Evolutionary conservation across 441 rosid genomes (phyloP), one percentile per base, ranked within the genome.

Genomic region (Macaranga tanarius): DNA sequence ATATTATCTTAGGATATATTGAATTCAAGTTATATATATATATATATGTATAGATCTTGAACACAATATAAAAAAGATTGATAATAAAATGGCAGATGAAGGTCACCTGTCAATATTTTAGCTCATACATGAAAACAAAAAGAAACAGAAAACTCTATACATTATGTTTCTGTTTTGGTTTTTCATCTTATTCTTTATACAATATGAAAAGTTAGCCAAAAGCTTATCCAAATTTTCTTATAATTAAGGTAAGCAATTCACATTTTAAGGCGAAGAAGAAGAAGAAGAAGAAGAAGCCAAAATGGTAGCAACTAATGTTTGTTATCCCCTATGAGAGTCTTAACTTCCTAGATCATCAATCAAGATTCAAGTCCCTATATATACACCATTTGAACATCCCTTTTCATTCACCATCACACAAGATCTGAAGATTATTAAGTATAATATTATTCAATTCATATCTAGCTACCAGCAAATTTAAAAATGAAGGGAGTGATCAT

Each of bases 401-500:
- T 31, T 31, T 31, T 5, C 38, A 0, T 17, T 51, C 59, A 65
- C 50, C 59, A 15, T 31, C 19, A 25, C 65, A 40, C 67, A 40
- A 31, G 7, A 13, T 44, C 17, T 10, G 31, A 63, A 47, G 20
- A 31, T 31, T 31, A 31, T 31, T 2, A 28, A 28, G 31, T 28
- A 28, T 31, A 31, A 5, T 31, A 31, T 31, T 31, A 31, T 1
- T 31, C 38, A 31, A 2, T 31, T 31, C 38, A 31, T 2, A 31
- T 31, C 3, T 31, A 31, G 1, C 1, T 28, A 28, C 38, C 3
- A 31, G 38, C 38, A 31, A 31, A 31, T 31, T 2, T 31, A 1
- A 76, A 47, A 70, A 82, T 77, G 79, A 79, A 82, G 64, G 72
- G 65, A 11, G 25, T 4, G 16, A 22, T 75, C 13, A 25, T 74